phyloP scores from a whole-genome alignment of 176 grass and related monocot genomes.

The Chloris gayana region DNA sequence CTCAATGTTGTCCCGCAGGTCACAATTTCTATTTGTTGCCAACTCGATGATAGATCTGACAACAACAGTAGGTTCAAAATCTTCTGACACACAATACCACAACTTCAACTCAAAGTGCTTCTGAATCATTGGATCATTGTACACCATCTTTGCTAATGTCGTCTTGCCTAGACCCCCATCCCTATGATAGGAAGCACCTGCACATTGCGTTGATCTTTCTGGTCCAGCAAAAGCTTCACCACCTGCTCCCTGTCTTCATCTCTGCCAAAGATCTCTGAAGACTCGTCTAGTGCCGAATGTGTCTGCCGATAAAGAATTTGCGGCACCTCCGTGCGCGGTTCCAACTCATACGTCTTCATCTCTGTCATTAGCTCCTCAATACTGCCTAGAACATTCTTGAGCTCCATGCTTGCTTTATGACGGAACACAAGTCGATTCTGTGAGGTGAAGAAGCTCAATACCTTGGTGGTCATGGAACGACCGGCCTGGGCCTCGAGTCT shows the following conservation, averaged over 20 bases:
- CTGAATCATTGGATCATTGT: neutral
- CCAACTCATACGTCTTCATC: neutral
- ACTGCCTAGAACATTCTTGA: neutral
- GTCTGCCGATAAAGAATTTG: neutral
- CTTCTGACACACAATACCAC: slow-evolving; percentile 39
- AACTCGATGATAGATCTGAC: slow-evolving; percentile 26
- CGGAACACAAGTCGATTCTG: neutral
- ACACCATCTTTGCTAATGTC: slow-evolving; percentile 37
- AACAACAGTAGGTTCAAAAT: slow-evolving; percentile 23
- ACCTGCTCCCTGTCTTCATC: slow-evolving; percentile 30
- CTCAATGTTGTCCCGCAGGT: neutral
- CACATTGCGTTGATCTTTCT: neutral
- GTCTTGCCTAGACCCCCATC: slow-evolving; percentile 55
- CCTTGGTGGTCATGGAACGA: neutral
- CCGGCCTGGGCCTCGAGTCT: neutral
- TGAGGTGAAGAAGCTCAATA: neutral
- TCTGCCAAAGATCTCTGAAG: slow-evolving; percentile 6
- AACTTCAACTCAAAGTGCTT: slow-evolving; percentile 26
- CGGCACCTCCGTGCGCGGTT: neutral
- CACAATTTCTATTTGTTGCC: neutral
- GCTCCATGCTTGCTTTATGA: neutral
- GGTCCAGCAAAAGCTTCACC: slow-evolving; percentile 29
- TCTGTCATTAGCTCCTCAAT: neutral
- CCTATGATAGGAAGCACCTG: slow-evolving; percentile 45
- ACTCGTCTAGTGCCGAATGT: neutral